phyloP scores from a whole-genome alignment of 2,329 filamentous ascomycete genomes.

The Aureobasidium zeae region DNA sequence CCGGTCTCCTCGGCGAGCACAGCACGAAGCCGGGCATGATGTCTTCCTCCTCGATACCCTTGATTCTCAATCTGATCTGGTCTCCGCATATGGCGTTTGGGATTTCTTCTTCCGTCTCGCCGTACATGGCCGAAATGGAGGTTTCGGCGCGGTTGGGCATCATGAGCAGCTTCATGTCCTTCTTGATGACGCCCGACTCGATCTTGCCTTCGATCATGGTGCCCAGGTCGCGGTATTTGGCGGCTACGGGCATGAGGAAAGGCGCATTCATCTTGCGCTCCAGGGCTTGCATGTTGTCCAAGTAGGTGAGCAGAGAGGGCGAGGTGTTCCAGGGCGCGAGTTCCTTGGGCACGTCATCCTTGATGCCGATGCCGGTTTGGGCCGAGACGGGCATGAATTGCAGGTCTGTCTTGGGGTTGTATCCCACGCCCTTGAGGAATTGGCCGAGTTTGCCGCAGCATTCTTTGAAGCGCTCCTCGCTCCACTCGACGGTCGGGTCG shows the following conservation, averaged over 20 bases:
- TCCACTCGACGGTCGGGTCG: conserved; percentile 93
- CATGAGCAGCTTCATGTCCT: conserved; percentile 75
- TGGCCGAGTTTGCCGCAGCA: conserved; percentile 79
- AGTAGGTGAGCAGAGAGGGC: conserved; percentile 84
- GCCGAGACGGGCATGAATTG: conserved; percentile 95
- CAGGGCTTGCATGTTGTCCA: conserved; percentile 85
- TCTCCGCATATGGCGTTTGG: conserved; percentile 77
- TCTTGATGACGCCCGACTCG: conserved; percentile 88
- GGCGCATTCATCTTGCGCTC: conserved; percentile 95
- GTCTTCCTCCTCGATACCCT: conserved; percentile 95
- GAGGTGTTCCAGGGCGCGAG: conserved; percentile 76
- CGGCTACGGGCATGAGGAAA: conserved; percentile 97
- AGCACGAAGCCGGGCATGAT: conserved; percentile 92
- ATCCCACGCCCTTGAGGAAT: conserved; percentile 87
- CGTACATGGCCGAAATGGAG: conserved; percentile 76
- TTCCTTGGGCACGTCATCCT: conserved; percentile 70
- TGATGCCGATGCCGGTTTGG: conserved; percentile 77
- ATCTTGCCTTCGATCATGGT: conserved; percentile 98
- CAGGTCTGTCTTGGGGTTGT: conserved; percentile 86
- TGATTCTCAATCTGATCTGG: conserved; percentile 82
- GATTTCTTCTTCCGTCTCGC: conserved; percentile 93
- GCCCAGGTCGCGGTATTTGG: conserved; percentile 95
- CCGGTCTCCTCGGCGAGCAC: conserved; percentile 85
- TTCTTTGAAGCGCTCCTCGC: conserved; percentile 82
- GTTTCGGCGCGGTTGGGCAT: conserved; percentile 89